These are phyloP conservation scores for Fusarium sp. DNA, from an alignment of 2,329 filamentous ascomycete species.

Conservation along the genomic window DNA sequence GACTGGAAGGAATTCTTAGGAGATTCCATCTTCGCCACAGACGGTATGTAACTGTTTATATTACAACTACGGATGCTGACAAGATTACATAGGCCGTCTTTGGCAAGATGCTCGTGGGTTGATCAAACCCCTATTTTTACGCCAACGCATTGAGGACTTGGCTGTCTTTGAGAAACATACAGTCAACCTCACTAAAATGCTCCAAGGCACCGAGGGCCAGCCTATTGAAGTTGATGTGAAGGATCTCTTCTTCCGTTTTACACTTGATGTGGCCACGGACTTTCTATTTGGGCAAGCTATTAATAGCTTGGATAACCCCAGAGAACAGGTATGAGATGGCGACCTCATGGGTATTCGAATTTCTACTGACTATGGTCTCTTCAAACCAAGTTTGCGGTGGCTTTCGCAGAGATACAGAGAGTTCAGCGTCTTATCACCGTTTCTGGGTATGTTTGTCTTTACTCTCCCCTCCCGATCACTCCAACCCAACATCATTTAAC, in stretches of 20 bases:
- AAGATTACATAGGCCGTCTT: too few species aligned
- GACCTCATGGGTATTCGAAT: too few species aligned
- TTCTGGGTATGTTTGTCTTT: not conserved
- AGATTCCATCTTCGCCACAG: not conserved
- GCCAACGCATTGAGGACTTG: not conserved
- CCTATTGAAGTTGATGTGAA: not conserved
- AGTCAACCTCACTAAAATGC: not conserved
- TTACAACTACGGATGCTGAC: too few species aligned
- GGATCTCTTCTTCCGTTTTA: not conserved
- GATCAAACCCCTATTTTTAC: not conserved
- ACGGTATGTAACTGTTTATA: too few species aligned
- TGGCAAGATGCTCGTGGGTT: not conserved
- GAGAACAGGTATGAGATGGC: too few species aligned
- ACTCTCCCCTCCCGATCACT: not conserved
- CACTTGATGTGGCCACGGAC: not conserved
- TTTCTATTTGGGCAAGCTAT: not conserved
- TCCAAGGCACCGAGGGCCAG: not conserved
- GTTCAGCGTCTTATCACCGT: not conserved
- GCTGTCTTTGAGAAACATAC: not conserved
- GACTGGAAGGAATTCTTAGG: not conserved
- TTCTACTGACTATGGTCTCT: too few species aligned
- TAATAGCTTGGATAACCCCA: not conserved
- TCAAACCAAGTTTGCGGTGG: not conserved
- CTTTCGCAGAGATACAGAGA: not conserved
- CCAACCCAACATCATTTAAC: not conserved